These are phyloP conservation scores for Clavaria fumosa DNA, from an alignment of 768 basidiomycete genomes.

Conservation along the genomic window DNA sequence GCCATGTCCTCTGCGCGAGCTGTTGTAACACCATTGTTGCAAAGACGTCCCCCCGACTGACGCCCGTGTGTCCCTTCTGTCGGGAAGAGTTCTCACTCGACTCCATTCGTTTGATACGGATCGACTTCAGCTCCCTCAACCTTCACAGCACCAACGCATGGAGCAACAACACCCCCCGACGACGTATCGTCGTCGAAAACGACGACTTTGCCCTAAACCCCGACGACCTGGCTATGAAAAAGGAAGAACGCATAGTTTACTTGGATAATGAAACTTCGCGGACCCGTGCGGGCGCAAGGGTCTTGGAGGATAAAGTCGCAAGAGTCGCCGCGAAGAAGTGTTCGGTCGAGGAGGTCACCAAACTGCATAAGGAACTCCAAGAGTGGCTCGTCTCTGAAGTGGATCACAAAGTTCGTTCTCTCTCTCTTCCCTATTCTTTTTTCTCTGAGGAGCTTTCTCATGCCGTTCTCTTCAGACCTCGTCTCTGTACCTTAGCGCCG, in stretches of 20 bases:
- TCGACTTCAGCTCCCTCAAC: no score
- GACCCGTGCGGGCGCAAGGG: conserved; percentile 39
- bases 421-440: conserved; percentile 9
- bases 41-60: conserved; percentile 54
- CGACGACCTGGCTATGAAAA: conserved; percentile 1
- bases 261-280: conserved; percentile 26
- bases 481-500: conserved; percentile 60
- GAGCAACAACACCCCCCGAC: conserved; percentile 41
- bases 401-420: conserved; percentile 46
- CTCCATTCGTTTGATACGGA: conserved; percentile 59
- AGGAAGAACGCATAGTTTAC: conserved; percentile 6
- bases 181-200: conserved; percentile 35
- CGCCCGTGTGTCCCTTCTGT: conserved; percentile 77
- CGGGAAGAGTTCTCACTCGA: conserved; percentile 58
- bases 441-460: neutral
- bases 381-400: conserved; percentile 53
- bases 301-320: conserved; percentile 65
- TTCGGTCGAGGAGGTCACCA: conserved; percentile 71
- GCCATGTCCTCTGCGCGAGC: conserved; percentile 63
- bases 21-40: conserved; percentile 73
- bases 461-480: conserved; percentile 28
- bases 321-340: conserved; percentile 73
- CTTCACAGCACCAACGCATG: conserved; percentile 49
- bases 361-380: conserved; percentile 64
- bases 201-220: conserved; percentile 23